These are phyloP conservation scores for Inosperma sp. DNA, from an alignment of 768 basidiomycete species.

Conservation along the genomic window DNA sequence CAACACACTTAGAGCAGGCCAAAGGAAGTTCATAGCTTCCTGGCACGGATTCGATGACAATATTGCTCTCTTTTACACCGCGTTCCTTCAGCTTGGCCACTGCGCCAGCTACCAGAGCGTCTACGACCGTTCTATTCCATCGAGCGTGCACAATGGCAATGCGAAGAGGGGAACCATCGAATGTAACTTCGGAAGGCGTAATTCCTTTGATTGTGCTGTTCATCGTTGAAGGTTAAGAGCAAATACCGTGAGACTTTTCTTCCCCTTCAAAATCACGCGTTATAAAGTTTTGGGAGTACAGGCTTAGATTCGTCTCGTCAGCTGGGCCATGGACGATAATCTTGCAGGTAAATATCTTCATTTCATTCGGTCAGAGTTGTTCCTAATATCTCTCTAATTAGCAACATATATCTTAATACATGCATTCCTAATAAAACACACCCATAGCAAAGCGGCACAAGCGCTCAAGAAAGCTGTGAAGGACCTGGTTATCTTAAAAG, in stretches of 20 bases:
- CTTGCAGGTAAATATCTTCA: slow-evolving; percentile 44
- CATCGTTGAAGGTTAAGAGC: slow-evolving; percentile 31
- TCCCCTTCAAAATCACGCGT: slow-evolving; percentile 22
- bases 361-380: slow-evolving; percentile 1
- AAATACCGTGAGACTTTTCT: slow-evolving; percentile 31
- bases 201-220: slow-evolving; percentile 75
- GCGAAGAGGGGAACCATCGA: slow-evolving; percentile 79
- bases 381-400: slow-evolving; percentile 26
- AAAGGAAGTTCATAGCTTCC: slow-evolving; percentile 94
- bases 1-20: slow-evolving; percentile 72
- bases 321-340: slow-evolving; percentile 42
- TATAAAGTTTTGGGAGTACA: slow-evolving; percentile 14
- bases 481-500: slow-evolving; percentile 55
- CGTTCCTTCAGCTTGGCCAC: slow-evolving; percentile 72
- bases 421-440: slow-evolving; percentile 61
- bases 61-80: slow-evolving; percentile 88
- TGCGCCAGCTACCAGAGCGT: slow-evolving; percentile 77
- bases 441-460: slow-evolving; percentile 65
- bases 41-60: slow-evolving; percentile 86
- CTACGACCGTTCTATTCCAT: slow-evolving; percentile 91
- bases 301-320: slow-evolving; percentile 1
- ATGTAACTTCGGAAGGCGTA: slow-evolving; percentile 49
- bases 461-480: slow-evolving; percentile 73
- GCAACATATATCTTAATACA: slow-evolving; percentile 76
- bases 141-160: slow-evolving; percentile 92